Evolutionary conservation across 2,329 filamentous ascomycete species (phyloP), one percentile per base, ranked within the genome.

Genomic region (Penicillium janthinellum): DNA sequence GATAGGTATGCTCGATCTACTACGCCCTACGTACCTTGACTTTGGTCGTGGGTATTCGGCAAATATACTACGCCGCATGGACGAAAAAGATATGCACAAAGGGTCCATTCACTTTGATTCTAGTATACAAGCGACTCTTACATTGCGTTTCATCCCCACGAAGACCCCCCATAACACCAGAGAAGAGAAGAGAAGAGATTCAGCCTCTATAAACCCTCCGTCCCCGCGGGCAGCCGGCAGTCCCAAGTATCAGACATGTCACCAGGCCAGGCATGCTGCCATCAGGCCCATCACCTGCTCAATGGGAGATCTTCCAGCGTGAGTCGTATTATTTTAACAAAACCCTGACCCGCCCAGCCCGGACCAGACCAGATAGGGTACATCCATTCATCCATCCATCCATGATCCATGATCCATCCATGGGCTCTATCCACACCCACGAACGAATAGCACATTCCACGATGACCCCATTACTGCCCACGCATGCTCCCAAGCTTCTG

Each of bases 401-500:
- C 25, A 28, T 20, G 20, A 28, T 28, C 5, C 25, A 28, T 20
- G 20, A 20, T 28, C 25, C 31, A 31, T 31, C 10, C 54, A 44
- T 50, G 20, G n/a, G 53, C 53, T 34, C n/a, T 42, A 51, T 37
- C 15, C 14, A 28, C 17, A 3, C 41, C 41, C 7, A n/a, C 15
- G 28, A n/a, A 22, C 31, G 31, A 41, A 35, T 15, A 10, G n/a
- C 25, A 17, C 2, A 20, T 8, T 31, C 31, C 31, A 31, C 34
- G 17, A 12, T 10, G 39, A 41, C 4, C 8, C 37, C 44, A 49
- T 65, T 68, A 77, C 64, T 77, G 72, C 38, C 75, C 74, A 11
- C 84, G 78, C 77, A 90, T 78, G 62, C 77, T 84, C 75, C 95
- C 88, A 71, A 98, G 80, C 75, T 97, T 90, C 82, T 88, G 89